A percentile compares a stretch with the other conserved stretches of the same genome.
Conservation (phyloP, 352 stramenopile species). For the Globisporangium radiosum region DNA sequence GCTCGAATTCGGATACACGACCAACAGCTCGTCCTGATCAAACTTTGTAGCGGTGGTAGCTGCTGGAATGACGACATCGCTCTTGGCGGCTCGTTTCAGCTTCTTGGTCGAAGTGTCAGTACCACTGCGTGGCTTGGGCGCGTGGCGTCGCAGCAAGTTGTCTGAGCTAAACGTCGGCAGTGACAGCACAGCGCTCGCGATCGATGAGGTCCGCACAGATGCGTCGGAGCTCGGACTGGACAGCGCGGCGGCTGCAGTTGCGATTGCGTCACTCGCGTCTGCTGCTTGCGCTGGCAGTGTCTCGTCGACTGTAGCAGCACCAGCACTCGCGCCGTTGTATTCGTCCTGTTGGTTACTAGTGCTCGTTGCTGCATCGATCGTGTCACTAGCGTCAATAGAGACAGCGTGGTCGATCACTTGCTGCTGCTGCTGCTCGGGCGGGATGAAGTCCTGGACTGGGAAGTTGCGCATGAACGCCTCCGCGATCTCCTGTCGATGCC, state of each 20-base stretch:
- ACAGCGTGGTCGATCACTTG: background rate
- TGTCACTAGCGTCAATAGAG: no score
- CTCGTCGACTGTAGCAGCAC: no score
- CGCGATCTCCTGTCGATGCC: constrained; percentile 20
- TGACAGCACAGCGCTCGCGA: constrained; percentile 40
- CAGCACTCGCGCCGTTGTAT: no score
- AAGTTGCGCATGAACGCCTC: constrained; percentile 65
- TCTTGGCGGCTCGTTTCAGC: background rate
- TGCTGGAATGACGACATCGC: constrained; percentile 1
- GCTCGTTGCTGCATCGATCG: no score
- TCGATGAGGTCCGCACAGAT: constrained; percentile 20
- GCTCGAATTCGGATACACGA: constrained; percentile 43
- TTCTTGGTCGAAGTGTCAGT: background rate
- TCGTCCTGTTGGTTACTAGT: background rate
- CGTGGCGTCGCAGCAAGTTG: constrained; percentile 37
- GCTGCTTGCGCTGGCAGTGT: background rate
- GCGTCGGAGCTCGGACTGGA: no score
- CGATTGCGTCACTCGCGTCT: background rate
- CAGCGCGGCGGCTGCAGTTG: background rate
- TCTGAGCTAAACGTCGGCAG: constrained; percentile 40
- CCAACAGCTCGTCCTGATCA: constrained; percentile 29
- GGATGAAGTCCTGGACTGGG: constrained; percentile 70
- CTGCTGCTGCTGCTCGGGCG: constrained; percentile 2
- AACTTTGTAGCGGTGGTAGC: constrained; percentile 15
- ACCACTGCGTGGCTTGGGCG: constrained; percentile 3